phyloP scores from a whole-genome alignment of 139 green algal genomes.

The Pleodorina starrii region DNA sequence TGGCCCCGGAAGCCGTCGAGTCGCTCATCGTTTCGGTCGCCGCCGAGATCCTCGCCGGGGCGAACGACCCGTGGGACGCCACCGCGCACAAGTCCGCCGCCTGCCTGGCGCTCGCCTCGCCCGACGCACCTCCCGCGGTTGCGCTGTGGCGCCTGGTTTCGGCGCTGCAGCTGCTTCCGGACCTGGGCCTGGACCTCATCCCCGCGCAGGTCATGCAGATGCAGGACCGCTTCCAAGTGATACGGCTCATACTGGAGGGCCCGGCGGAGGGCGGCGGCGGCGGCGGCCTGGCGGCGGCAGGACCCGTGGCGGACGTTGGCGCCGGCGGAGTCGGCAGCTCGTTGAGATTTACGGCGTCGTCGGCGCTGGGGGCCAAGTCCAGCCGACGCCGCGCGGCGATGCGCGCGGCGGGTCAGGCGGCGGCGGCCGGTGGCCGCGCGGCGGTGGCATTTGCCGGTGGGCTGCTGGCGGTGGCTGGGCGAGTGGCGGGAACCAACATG shows the following conservation, averaged over 20 bases:
- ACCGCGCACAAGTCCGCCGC: neutral
- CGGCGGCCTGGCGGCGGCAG: neutral
- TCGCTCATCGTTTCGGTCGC: constrained; percentile 20
- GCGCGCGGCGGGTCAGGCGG: neutral
- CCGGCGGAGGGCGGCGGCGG: neutral
- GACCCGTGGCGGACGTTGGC: neutral
- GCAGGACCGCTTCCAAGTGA: constrained; percentile 30
- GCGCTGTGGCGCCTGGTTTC: neutral
- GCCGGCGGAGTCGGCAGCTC: neutral
- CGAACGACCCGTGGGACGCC: constrained; percentile 30
- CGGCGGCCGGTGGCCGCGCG: constrained; percentile 9
- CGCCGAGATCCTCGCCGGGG: constrained; percentile 27
- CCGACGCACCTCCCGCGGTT: neutral
- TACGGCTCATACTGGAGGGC: constrained; percentile 25
- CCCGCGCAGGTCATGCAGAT: constrained; percentile 46
- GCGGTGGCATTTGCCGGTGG: constrained; percentile 34
- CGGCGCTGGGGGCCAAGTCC: neutral
- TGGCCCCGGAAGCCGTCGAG: neutral
- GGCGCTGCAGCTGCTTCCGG: constrained; percentile 21
- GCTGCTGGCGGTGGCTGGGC: constrained; percentile 24
- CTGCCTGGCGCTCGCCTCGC: constrained; percentile 10
- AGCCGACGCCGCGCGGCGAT: constrained; percentile 27
- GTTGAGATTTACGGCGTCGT: neutral
- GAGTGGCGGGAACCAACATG: neutral
- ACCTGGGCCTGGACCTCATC: constrained; percentile 7